Evolutionary conservation across 176 grass and related monocot genomes (phyloP), one percentile per base, ranked within the genome.

Genomic region (Zoysia pacifica): DNA sequence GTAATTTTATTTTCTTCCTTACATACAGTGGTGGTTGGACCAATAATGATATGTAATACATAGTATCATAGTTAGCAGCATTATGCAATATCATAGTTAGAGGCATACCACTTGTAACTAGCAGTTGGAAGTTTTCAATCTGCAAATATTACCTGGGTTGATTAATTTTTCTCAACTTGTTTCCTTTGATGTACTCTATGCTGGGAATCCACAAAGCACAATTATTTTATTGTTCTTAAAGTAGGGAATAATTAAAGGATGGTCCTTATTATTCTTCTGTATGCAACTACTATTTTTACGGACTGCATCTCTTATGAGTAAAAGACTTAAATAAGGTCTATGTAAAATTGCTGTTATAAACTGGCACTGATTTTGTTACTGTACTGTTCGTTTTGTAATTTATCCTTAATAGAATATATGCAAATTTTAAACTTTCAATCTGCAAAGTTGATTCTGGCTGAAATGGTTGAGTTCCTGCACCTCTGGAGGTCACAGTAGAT

Each of bases 241-340:
- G 84, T 62, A 74, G 61, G 84, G 76, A 80, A 80, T 74, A 80
- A 80, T 44, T 12, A 68, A 86, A 80, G 42, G 50, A 18, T 80
- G 70, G 77, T 51, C 28, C 43, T 73, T 72, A 12, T 66, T 81
- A 45, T 49, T 86, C 42, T 51, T 58, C 42, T 76, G 15, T 20
- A 48, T 60, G 72, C 7, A 76, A 74, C 61, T 66, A 12, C 3
- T 12, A 51, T 86, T 69, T 43, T 68, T 59, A 51, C 44, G 4
- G 1, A 5, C 44, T 5, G 6, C 77, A 50, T 60, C 44, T 42
- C 52, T 58, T 79, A n/a, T 42, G 62, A 63, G 54, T 62, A 60
- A 19, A 46, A 36, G 11, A 20, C 42, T 42, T 44, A 67, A 28
- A 35, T 38, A 79, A 44, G 52, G 43, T 3, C 43, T 67, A 10